phyloP scores from a whole-genome alignment of 768 basidiomycete genomes.

The Fistulinella prunicolor region DNA sequence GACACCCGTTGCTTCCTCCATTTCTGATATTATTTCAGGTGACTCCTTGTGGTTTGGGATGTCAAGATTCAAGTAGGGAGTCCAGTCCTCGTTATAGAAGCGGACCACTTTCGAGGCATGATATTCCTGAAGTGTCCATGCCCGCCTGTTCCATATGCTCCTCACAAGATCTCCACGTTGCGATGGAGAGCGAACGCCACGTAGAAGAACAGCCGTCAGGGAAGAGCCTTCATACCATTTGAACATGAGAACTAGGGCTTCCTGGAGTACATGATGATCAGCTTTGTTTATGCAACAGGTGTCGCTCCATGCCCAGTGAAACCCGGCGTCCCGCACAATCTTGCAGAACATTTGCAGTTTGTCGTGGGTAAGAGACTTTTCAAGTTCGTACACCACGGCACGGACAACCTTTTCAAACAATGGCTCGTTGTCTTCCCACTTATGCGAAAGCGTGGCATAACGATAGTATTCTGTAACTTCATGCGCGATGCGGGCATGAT shows the following conservation, averaged over 20 bases:
- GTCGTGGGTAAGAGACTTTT: background rate
- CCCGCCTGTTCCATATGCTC: conserved; percentile 4
- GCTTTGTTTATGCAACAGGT: conserved; percentile 3
- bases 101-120: conserved; percentile 7
- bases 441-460: background rate
- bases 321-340: background rate
- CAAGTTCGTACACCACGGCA: background rate
- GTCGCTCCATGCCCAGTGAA: conserved; percentile 10
- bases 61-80: conserved; percentile 2
- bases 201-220: conserved; percentile 2
- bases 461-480: conserved; percentile 1
- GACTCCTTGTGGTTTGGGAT: background rate
- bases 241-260: background rate
- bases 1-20: background rate
- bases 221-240: background rate
- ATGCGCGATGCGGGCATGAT: background rate
- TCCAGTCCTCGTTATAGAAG: conserved; percentile 13
- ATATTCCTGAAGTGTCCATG: conserved; percentile 13
- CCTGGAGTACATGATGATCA: background rate
- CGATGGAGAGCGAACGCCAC: background rate
- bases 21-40: background rate
- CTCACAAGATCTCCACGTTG: background rate
- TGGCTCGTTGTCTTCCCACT: background rate
- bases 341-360: background rate
- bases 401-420: background rate